Evolutionary conservation across 345 rosid genomes (phyloP), one percentile per base, ranked within the genome.

Genomic region (Geranium rotundifolium): DNA sequence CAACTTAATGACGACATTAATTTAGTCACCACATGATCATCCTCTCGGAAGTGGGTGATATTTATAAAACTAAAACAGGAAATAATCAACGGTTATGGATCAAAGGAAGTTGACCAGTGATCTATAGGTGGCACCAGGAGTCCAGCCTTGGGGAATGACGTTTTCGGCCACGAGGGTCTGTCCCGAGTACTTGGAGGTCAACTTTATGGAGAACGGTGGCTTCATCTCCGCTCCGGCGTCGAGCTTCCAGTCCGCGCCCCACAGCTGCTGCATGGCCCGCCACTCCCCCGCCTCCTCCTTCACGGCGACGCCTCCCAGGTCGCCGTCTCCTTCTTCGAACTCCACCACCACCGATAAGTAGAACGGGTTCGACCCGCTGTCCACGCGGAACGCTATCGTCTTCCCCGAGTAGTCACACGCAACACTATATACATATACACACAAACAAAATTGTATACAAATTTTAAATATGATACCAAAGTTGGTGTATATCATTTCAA

Each of bases 201-300:
- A 49, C 16, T 64, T 62, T 39, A 79, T 27, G 12, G 88, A 80
- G 56, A 83, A 67, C 6, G 85, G 85, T 4, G 83, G 73, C 12
- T 60, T 67, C 31, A 83, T 13, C 7, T 65, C 72, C 13, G 72
- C 29, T 1, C 79, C 79, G 0, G 80, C 75, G 17, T 80, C 75
- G 0, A 80, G 79, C 79, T 83, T 83, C 88, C 88, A 83, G 1
- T 69, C 75, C 0, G 85, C 85, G 1, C 83, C 88, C 85, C 85
- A 83, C 1, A 80, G 81, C 10, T 77, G 85, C 57, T 69, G 76
- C 85, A 83, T 80, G 34, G 63, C 12, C 41, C 65, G 54, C 88
- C 88, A 83, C 8, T 63, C 76, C 7, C 37, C 23, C 0, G 66
- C 41, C 10, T 34, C 41, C 41, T 78, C 73, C 65, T 69, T 72